These are phyloP conservation scores for Penicillium simplicissimum DNA, from an alignment of 495 filamentous ascomycete genomes.

Conservation along the genomic window DNA sequence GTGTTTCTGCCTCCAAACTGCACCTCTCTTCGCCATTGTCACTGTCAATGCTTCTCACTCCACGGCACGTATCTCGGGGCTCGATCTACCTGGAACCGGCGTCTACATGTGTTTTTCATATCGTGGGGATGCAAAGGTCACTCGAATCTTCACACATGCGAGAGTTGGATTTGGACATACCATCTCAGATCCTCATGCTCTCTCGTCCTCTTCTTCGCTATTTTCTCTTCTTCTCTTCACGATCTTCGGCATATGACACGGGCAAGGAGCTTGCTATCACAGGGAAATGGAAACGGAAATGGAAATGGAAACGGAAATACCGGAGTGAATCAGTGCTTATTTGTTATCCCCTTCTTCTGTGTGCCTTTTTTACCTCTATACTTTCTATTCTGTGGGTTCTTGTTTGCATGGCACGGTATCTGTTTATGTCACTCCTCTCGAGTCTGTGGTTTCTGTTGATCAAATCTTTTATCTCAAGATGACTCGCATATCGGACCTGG, in stretches of 20 bases:
- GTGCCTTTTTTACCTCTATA: neutral
- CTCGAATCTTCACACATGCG: constrained; percentile 1
- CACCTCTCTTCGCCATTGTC: constrained; percentile 20
- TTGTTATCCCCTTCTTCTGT: neutral
- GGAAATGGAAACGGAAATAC: constrained; percentile 25
- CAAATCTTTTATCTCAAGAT: constrained; percentile 20
- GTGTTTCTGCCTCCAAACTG: constrained; percentile 13
- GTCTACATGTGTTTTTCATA: constrained; percentile 23
- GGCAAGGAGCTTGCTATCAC: constrained; percentile 14
- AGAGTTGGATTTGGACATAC: constrained; percentile 2
- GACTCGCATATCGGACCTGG: constrained; percentile 19
- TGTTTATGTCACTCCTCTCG: constrained; percentile 21
- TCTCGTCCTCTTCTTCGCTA: neutral
- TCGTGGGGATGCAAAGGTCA: constrained; percentile 5
- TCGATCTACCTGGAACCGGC: constrained; percentile 20
- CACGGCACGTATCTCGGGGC: constrained; percentile 10
- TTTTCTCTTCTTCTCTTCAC: constrained; percentile 14
- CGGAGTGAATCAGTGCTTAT: constrained; percentile 17
- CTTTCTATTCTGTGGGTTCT: neutral
- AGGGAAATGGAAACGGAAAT: constrained; percentile 10
- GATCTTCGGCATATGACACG: constrained; percentile 31
- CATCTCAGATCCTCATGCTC: constrained; percentile 1
- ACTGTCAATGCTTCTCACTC: constrained; percentile 24
- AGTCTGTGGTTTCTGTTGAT: constrained; percentile 20
- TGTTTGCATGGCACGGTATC: constrained; percentile 23